phyloP scores from a whole-genome alignment of 345 rosid genomes.

The Noccaea bulbosa region DNA sequence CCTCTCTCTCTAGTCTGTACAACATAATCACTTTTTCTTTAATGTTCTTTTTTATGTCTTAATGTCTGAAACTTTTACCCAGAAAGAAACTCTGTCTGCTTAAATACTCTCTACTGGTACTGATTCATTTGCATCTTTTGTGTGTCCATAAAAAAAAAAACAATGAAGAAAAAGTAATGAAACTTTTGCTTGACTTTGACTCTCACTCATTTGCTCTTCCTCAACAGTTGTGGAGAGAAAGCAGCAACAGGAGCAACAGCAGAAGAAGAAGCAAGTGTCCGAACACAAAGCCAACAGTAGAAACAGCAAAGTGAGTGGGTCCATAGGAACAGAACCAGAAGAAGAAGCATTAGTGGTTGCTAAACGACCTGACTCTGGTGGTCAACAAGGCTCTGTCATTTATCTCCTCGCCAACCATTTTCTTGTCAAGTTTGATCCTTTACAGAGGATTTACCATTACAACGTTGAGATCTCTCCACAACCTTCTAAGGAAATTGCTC shows the following conservation, averaged over 20 bases:
- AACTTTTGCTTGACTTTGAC: constrained; percentile 35
- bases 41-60: constrained; percentile 37
- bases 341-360: constrained; percentile 54
- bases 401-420: constrained; percentile 93
- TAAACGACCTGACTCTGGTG: constrained; percentile 85
- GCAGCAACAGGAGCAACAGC: constrained; percentile 36
- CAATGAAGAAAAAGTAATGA: neutral
- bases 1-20: constrained; percentile 13
- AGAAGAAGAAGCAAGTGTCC: constrained; percentile 43
- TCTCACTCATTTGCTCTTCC: constrained; percentile 37
- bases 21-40: constrained; percentile 31
- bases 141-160: constrained; percentile 15
- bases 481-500: constrained; percentile 81
- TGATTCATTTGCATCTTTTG: constrained; percentile 35
- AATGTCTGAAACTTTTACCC: constrained; percentile 20
- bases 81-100: constrained; percentile 33
- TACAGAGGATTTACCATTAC: constrained; percentile 80
- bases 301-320: constrained; percentile 46
- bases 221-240: constrained; percentile 48
- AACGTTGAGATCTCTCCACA: constrained; percentile 82
- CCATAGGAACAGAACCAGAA: constrained; percentile 24
- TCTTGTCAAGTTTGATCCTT: constrained; percentile 74
- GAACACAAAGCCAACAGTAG: constrained; percentile 49
- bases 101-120: constrained; percentile 34
- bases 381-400: constrained; percentile 73